These are phyloP conservation scores for Cephalotrichum gorgonifer DNA, from an alignment of 2,329 filamentous ascomycete genomes.

Conservation along the genomic window DNA sequence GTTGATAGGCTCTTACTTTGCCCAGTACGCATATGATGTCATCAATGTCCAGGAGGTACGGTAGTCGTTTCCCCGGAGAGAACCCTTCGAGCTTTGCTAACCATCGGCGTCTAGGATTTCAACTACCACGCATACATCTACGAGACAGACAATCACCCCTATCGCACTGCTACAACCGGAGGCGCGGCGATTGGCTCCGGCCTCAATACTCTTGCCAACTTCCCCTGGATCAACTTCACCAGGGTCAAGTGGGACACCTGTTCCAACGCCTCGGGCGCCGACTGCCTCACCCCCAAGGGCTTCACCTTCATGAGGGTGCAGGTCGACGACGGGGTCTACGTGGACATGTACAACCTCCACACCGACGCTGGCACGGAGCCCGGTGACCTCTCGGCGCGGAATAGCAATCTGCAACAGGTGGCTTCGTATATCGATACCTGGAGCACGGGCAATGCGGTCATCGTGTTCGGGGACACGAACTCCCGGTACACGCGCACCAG, in stretches of 20 bases:
- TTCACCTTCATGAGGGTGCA: constrained; percentile 56
- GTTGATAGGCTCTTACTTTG: constrained; percentile 45
- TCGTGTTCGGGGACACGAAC: constrained; percentile 58
- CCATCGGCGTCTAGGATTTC: constrained; percentile 36
- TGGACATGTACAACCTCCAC: constrained; percentile 59
- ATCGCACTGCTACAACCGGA: constrained; percentile 55
- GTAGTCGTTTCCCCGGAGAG: background rate
- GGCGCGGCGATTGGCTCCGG: constrained; percentile 53
- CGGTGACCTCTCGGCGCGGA: constrained; percentile 44
- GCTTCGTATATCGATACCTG: constrained; percentile 43
- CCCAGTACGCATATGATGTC: constrained; percentile 46
- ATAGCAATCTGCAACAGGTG: constrained; percentile 48
- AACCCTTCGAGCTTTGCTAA: background rate
- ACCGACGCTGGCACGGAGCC: constrained; percentile 49
- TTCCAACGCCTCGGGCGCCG: constrained; percentile 40
- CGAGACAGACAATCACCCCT: constrained; percentile 45
- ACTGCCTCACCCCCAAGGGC: constrained; percentile 60
- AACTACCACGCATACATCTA: constrained; percentile 58
- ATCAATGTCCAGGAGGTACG: constrained; percentile 54
- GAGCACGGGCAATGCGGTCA: constrained; percentile 49
- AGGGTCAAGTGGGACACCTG: constrained; percentile 51
- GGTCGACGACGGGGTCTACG: constrained; percentile 39
- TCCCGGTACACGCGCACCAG: constrained; percentile 48
- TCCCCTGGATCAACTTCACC: constrained; percentile 42
- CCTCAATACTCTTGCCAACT: constrained; percentile 53